Evolutionary conservation across 2,329 filamentous ascomycete species (phyloP).

Genomic region (Alternaria atra): DNA sequence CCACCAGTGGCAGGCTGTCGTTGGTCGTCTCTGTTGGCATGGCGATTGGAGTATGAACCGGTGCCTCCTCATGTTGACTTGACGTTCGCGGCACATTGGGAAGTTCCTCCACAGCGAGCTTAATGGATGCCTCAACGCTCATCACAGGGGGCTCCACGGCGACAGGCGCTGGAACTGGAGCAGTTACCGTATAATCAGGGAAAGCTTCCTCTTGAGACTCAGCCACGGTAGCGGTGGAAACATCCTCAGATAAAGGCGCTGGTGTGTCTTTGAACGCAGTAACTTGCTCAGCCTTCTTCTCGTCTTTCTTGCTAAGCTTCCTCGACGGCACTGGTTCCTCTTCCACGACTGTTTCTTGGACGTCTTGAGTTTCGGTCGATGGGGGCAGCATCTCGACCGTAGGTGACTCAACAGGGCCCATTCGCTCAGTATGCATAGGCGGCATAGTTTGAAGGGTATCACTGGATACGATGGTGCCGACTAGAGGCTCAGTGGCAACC

Average conservation of each 20-base stretch:
- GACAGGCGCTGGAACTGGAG: not conserved
- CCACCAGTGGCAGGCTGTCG: not conserved
- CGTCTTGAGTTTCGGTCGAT: not conserved
- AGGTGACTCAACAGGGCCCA: not conserved
- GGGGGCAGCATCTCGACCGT: not conserved
- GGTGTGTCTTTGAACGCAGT: slow-evolving; percentile 3
- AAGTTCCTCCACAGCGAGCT: not conserved
- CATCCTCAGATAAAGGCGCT: not conserved
- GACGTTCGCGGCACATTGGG: slow-evolving; percentile 19
- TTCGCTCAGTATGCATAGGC: slow-evolving; percentile 1
- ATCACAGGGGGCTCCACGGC: not conserved
- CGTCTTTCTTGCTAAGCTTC: slow-evolving; percentile 38
- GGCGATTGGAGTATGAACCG: slow-evolving; percentile 29
- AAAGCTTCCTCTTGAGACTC: not conserved
- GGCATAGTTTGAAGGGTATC: not conserved
- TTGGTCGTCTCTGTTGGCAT: slow-evolving; percentile 6
- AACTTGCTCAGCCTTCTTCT: slow-evolving; percentile 39
- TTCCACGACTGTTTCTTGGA: slow-evolving; percentile 10
- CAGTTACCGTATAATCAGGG: not conserved
- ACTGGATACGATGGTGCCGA: not conserved
- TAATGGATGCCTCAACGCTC: not conserved
- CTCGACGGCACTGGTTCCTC: slow-evolving; percentile 20
- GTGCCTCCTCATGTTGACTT: slow-evolving; percentile 43
- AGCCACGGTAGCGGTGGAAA: not conserved
- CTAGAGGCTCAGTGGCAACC: not conserved